These are phyloP conservation scores for Pleurotus tuber-regium DNA, from an alignment of 768 basidiomycete species.

Conservation along the genomic window DNA sequence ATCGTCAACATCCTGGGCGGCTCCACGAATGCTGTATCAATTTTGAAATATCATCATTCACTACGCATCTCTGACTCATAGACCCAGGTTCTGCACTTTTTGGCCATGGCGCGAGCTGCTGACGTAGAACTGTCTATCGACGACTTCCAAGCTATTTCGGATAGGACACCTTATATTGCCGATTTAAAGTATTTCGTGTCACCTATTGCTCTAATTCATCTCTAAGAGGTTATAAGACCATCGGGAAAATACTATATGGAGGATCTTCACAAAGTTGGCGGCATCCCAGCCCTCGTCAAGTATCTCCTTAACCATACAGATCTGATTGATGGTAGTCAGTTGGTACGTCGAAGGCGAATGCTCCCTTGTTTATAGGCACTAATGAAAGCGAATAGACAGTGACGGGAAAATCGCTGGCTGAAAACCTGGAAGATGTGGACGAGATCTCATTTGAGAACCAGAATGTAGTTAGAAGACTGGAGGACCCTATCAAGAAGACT, in stretches of 20 bases:
- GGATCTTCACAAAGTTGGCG: constrained; percentile 83
- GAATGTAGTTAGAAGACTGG: constrained; percentile 69
- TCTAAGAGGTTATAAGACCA: constrained; percentile 41
- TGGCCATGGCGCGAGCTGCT: constrained; percentile 83
- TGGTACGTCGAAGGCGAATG: constrained; percentile 24
- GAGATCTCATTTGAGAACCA: constrained; percentile 73
- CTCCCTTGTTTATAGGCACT: not conserved
- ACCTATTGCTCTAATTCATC: not conserved
- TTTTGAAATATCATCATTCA: not conserved
- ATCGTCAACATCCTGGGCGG: constrained; percentile 81
- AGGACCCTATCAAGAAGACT: constrained; percentile 80
- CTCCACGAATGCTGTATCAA: constrained; percentile 78
- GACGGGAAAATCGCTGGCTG: constrained; percentile 86
- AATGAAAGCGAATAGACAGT: constrained; percentile 47
- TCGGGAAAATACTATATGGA: constrained; percentile 90
- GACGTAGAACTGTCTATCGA: constrained; percentile 73
- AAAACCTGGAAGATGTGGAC: constrained; percentile 78
- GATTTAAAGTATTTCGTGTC: constrained; percentile 60
- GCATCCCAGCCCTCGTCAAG: constrained; percentile 81
- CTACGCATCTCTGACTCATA: not conserved
- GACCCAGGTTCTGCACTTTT: constrained; percentile 72
- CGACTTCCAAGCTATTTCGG: constrained; percentile 80
- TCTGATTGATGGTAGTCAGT: constrained; percentile 75
- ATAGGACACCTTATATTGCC: constrained; percentile 82
- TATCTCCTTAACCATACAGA: constrained; percentile 77